These are phyloP conservation scores for Curvularia sp. DNA, from an alignment of 2,329 filamentous ascomycete genomes.

Conservation along the genomic window DNA sequence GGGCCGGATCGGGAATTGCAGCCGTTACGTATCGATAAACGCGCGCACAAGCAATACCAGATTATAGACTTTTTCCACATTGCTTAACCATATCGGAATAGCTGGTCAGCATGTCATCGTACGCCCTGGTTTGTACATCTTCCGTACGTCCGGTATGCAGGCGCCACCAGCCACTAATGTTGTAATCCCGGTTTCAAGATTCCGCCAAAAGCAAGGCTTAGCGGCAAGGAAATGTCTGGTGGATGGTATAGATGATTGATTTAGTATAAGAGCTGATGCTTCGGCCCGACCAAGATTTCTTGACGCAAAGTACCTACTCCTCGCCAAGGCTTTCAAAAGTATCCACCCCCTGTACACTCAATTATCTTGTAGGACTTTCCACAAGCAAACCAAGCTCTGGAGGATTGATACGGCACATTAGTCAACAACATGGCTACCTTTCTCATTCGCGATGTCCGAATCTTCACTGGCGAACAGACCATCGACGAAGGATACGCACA, in stretches of 20 bases:
- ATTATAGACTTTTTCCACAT: neutral
- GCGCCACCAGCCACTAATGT: neutral
- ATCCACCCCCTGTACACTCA: neutral
- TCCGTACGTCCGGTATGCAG: neutral
- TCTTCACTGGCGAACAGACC: constrained; percentile 57
- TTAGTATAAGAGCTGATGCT: neutral
- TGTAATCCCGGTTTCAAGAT: neutral
- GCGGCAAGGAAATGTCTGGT: neutral
- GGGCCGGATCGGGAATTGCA: constrained; percentile 2
- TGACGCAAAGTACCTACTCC: too few relatives aligned
- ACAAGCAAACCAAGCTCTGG: neutral
- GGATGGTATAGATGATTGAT: neutral
- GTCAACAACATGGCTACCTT: constrained; percentile 44
- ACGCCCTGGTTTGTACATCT: too few relatives aligned
- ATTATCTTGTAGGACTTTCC: neutral
- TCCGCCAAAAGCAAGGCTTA: neutral
- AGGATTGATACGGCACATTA: neutral
- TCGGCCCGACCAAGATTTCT: too few relatives aligned
- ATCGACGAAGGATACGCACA: constrained; percentile 54
- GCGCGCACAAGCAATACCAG: neutral
- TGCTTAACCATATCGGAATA: neutral
- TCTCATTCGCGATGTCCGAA: constrained; percentile 53
- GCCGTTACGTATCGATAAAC: neutral
- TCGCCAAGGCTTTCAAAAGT: neutral
- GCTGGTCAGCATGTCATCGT: neutral